Percentiles rank a stretch among this genome's conserved stretches.
Evolutionary conservation across 768 basidiomycete genomes (phyloP).

Genomic region (Tulasnella sp.): DNA sequence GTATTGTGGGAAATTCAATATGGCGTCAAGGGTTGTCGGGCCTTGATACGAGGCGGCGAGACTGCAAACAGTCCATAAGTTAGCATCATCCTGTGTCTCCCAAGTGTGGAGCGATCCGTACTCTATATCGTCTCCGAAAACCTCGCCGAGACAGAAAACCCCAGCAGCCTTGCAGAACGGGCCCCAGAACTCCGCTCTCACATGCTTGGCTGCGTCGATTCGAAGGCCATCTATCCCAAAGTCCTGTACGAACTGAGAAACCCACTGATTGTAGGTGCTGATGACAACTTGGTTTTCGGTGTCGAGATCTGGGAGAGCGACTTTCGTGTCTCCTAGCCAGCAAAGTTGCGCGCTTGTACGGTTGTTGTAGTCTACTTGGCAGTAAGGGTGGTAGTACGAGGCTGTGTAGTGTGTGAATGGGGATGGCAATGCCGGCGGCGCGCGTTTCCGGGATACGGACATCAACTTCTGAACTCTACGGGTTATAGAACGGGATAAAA

Average conservation of each 20-base stretch:
- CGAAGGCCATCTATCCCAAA: conserved; percentile 82
- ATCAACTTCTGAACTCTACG: neutral
- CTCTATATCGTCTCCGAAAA: conserved; percentile 50
- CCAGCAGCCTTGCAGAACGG: conserved; percentile 67
- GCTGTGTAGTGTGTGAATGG: conserved; percentile 6
- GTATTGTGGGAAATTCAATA: conserved; percentile 70
- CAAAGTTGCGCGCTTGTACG: conserved; percentile 66
- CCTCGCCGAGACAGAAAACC: conserved; percentile 84
- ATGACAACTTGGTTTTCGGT: conserved; percentile 64
- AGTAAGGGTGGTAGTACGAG: conserved; percentile 67
- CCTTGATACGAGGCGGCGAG: conserved; percentile 59
- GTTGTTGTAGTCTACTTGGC: conserved; percentile 67
- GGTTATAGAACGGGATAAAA: neutral
- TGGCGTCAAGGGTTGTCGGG: conserved; percentile 56
- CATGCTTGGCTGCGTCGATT: conserved; percentile 68
- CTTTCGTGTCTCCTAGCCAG: conserved; percentile 75
- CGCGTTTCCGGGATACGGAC: conserved; percentile 20
- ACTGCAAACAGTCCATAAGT: conserved; percentile 36
- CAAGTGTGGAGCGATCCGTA: neutral
- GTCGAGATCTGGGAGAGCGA: conserved; percentile 75
- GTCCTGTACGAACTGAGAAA: conserved; percentile 59
- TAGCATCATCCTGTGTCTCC: neutral
- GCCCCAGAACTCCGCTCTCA: conserved; percentile 72
- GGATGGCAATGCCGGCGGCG: neutral
- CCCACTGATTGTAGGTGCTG: conserved; percentile 63